Base-by-base conservation (phyloP, 441 rosid genomes). In the Hura crepitans region DNA sequence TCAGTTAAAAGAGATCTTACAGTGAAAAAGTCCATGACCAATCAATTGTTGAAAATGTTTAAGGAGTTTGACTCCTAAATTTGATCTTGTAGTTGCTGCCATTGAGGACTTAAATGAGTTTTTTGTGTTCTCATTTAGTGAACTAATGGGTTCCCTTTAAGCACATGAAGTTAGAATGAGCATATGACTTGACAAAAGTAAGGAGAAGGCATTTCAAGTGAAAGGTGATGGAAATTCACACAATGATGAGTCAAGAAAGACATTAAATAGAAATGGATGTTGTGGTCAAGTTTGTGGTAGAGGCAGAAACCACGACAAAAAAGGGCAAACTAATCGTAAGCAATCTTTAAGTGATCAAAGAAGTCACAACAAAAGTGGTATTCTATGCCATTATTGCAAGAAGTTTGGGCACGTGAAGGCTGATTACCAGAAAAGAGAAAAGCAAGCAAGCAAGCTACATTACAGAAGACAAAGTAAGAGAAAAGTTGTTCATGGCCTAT, bases 191-290 rank as follows among this genome's bases (percentile, higher is more conserved):
- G 53, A 65, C 31, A 20, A 25, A 4, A 28, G 33, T 22, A 39
- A 57, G 11, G 62, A 45, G 2, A 58, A 59, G 30, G 64, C 43
- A 9, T 59, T 59, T 59, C 27, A 59, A 2, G 64, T 59, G 62
- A 58, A 30, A 13, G 62, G 62, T 6, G 31, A 62, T 50, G 6
- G 4, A 3, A 0, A n/a, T 6, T 17, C 42, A 43, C 10, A 43
- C 3, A 1, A 1, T 3, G 20, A 0, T 63, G 51, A 6, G 12
- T 5, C 4, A 8, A 23, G 39, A 3, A 6, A 6, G 15, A 63
- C 1, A 39, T 4, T 6, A 8, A 39, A 28, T 9, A 23, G 25
- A 3, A 35, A n/a, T 47, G 27, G 60, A 39, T 8, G 8, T 23
- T 4, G 55, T 18, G 17, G 65, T 17, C 57, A 46, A 42, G 25